These are phyloP conservation scores for Backusella australiensis DNA, from an alignment of 192 early-diverging fungal species.

Conservation along the genomic window DNA sequence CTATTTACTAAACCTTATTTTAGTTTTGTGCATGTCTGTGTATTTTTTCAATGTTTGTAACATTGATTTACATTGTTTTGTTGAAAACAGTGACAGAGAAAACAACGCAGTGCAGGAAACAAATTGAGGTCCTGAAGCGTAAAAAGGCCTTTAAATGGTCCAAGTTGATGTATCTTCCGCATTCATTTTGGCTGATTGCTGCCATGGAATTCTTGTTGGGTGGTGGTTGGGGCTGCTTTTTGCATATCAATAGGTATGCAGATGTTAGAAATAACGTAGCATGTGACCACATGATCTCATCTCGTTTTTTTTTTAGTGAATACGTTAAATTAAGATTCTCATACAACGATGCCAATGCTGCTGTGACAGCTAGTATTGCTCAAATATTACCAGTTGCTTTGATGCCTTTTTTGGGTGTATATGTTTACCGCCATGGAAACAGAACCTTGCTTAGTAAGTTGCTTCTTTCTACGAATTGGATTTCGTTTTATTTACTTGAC, in stretches of 20 bases:
- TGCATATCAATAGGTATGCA: slow-evolving; percentile 58
- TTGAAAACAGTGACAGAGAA: slow-evolving; percentile 43
- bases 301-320: slow-evolving; percentile 45
- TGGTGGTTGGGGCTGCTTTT: slow-evolving; percentile 62
- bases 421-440: slow-evolving; percentile 65
- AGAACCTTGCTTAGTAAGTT: slow-evolving; percentile 50
- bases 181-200: slow-evolving; percentile 60
- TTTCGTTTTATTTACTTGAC: neutral
- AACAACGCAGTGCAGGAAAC: slow-evolving; percentile 8
- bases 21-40: slow-evolving; percentile 68
- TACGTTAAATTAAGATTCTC: slow-evolving; percentile 71
- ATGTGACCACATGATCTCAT: neutral
- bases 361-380: slow-evolving; percentile 64
- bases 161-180: slow-evolving; percentile 55
- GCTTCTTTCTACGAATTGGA: neutral
- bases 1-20: slow-evolving; percentile 20
- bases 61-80: slow-evolving; percentile 62
- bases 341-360: slow-evolving; percentile 56
- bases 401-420: slow-evolving; percentile 70
- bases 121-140: slow-evolving; percentile 36
- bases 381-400: slow-evolving; percentile 66
- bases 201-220: slow-evolving; percentile 58
- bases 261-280: neutral
- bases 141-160: slow-evolving; percentile 57
- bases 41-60: slow-evolving; percentile 64